Evolutionary conservation across 208 protist genomes (phyloP).

Genomic region (Leishmania braziliensis): DNA sequence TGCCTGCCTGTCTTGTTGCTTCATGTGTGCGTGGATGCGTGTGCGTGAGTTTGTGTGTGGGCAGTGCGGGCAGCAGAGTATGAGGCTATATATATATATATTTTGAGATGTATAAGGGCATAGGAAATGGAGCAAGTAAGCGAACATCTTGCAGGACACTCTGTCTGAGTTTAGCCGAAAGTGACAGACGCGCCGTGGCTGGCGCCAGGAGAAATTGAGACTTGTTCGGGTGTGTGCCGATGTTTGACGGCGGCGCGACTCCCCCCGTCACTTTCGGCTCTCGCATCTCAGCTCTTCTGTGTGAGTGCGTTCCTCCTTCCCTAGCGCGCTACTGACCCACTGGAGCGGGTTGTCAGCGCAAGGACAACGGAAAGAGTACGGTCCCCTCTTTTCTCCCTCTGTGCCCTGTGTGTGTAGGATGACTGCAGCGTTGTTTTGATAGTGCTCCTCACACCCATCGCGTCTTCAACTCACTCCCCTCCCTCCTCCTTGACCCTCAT

Average conservation of each 20-base stretch:
- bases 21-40: no score
- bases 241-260: not conserved
- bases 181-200: not conserved
- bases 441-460: not conserved
- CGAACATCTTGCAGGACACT: no score
- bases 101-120: no score
- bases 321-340: no score
- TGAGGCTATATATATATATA: no score
- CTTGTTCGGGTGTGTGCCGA: not conserved
- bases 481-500: not conserved
- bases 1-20: not conserved
- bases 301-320: not conserved
- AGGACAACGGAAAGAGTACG: not conserved
- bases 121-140: no score
- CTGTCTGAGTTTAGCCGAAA: not conserved
- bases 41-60: not conserved
- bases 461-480: not conserved
- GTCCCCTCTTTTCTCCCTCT: not conserved
- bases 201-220: not conserved
- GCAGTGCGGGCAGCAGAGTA: not conserved
- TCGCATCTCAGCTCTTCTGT: not conserved
- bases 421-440: not conserved
- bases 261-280: not conserved
- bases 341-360: not conserved
- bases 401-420: not conserved